phyloP scores from a whole-genome alignment of 441 rosid species.

The Aquilaria agallochum region DNA sequence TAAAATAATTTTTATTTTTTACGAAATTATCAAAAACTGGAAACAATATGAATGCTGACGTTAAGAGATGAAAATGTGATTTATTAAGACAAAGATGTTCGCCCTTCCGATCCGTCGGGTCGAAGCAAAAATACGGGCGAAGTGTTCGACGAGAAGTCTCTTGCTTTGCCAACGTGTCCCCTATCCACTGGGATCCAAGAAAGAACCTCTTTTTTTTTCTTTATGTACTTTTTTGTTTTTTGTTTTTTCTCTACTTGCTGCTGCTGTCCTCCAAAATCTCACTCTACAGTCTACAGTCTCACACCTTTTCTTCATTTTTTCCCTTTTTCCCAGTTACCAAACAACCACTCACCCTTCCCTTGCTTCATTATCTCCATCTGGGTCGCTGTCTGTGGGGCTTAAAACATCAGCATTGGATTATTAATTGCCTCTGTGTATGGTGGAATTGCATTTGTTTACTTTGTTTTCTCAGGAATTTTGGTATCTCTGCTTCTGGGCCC shows the following conservation, averaged over 20 bases:
- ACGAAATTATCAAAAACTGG: too few relatives aligned
- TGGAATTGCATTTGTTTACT: constrained; percentile 8
- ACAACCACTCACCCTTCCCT: constrained; percentile 21
- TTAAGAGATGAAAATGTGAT: background rate
- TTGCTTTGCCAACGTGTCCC: constrained; percentile 16
- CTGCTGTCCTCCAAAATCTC: constrained; percentile 11
- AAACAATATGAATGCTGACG: too few relatives aligned
- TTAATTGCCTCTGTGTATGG: background rate
- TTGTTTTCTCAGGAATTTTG: constrained; percentile 6
- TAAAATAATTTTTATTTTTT: too few relatives aligned
- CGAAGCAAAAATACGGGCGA: constrained; percentile 12
- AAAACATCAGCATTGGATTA: background rate
- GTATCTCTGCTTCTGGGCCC: constrained; percentile 11
- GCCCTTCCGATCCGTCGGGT: constrained; percentile 24
- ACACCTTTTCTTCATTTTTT: constrained; percentile 17
- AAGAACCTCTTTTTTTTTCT: too few relatives aligned
- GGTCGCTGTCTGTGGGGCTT: constrained; percentile 11
- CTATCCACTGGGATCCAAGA: constrained; percentile 22
- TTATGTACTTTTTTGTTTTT: too few relatives aligned
- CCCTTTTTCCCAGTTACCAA: constrained; percentile 35
- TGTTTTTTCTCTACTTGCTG: constrained; percentile 5
- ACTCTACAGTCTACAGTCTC: constrained; percentile 11
- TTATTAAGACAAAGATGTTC: constrained; percentile 16
- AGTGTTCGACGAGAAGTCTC: background rate
- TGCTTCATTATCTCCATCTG: constrained; percentile 9